Evolutionary conservation across 768 basidiomycete species (phyloP).

Genomic region (Amanita pallidorosea): DNA sequence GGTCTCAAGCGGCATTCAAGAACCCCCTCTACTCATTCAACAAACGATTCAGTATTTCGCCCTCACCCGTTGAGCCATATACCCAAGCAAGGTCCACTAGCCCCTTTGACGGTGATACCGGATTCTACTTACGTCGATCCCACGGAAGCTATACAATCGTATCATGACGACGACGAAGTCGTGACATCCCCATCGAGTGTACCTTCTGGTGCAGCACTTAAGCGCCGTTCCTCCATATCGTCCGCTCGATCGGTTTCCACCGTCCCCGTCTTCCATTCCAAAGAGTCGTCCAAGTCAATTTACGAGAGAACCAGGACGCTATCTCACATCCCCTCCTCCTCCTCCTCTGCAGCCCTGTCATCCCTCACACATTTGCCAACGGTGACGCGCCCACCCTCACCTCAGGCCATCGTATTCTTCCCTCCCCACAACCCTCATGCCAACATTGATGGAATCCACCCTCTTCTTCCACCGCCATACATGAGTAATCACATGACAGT

Average conservation of each 20-base stretch:
- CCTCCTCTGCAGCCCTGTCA: conserved; percentile 45
- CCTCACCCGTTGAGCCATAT: conserved; percentile 55
- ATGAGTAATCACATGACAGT: conserved; percentile 62
- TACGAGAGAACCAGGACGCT: conserved; percentile 43
- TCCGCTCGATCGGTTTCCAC: conserved; percentile 47
- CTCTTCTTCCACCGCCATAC: conserved; percentile 64
- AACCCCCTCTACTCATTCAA: conserved; percentile 55
- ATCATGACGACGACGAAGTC: conserved; percentile 14
- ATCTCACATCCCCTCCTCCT: conserved; percentile 44
- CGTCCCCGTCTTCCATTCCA: conserved; percentile 24
- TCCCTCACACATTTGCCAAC: conserved; percentile 45
- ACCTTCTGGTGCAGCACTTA: conserved; percentile 16
- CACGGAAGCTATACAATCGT: conserved; percentile 19
- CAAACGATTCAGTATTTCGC: conserved; percentile 31
- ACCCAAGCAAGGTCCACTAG: conserved; percentile 39
- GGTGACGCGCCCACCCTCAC: conserved; percentile 32
- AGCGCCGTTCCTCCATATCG: conserved; percentile 26
- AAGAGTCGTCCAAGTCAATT: conserved; percentile 5
- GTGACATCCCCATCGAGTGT: conserved; percentile 25
- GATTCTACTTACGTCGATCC: conserved; percentile 35
- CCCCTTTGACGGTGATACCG: conserved; percentile 51
- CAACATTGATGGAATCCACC: conserved; percentile 52
- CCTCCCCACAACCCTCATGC: conserved; percentile 47
- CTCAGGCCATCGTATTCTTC: conserved; percentile 49
- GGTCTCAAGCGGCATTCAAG: conserved; percentile 35